Evolutionary conservation across 495 filamentous ascomycete genomes (phyloP), one percentile per base, ranked within the genome.

Genomic region (Staphylotrichum longicolle): DNA sequence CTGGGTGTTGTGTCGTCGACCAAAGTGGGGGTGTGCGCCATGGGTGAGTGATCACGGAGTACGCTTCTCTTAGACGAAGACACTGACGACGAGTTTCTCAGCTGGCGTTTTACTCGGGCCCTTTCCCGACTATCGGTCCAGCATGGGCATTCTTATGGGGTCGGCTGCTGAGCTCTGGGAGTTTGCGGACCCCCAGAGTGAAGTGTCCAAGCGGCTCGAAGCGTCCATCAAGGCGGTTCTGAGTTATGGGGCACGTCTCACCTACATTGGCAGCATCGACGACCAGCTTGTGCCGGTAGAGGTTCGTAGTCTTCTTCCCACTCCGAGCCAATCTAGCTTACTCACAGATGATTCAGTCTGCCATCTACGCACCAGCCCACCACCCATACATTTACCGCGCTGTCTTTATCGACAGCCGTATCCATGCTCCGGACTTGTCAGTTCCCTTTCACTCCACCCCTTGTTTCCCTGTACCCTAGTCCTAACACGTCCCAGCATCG

Each of bases 211-310:
- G 68, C 83, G 88, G 67, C 95, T 96, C 61, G 85, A 88, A 63
- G 79, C 86, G 47, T 85, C 91, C 1, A 75, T 97, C 10, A 85
- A 88, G 66, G 80, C 82, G 7, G 85, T 85, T 34, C 78, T 98
- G 15, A 78, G 79, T 45, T 89, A 90, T 71, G 91, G 93, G 20
- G 89, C 90, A 12, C 86, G 91, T 44, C 83, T 97, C 54, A 86
- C 90, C 3, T 93, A 89, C 72, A 78, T 94, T 64, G 93, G 93
- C 40, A 96, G 91, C 70, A 94, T 98, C 56, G 94, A 98, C 70
- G 94, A 98, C 74, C 94, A 98, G 74, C 79, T 98, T 11, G 93
- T 98, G 35, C 93, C 91, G 12, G 72, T 96, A 55, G 92, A 96
- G 81, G 87, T 89, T 71, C 69, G 75, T 68, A 39, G 5, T 27